phyloP scores from a whole-genome alignment of 2,329 filamentous ascomycete species.

The Scedosporium aurantiacum region DNA sequence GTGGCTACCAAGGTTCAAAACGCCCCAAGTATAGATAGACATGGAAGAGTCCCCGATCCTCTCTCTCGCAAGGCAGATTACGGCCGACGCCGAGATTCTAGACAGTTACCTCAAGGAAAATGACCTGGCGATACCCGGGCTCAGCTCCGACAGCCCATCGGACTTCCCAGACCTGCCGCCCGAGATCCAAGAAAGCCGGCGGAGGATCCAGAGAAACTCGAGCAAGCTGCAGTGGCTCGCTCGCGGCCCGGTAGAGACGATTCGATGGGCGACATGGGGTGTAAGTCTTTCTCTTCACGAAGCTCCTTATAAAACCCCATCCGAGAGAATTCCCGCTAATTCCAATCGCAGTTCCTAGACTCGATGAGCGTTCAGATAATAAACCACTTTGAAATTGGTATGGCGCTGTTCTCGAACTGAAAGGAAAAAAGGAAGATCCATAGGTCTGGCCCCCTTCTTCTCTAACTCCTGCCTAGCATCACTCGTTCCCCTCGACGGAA shows the following conservation, averaged over 20 bases:
- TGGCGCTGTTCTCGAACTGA: conserved; percentile 8
- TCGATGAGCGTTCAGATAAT: conserved; percentile 38
- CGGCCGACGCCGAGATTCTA: not conserved
- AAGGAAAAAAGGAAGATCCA: too few species aligned
- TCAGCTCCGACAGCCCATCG: conserved; percentile 22
- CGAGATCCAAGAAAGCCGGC: conserved; percentile 32
- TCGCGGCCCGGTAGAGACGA: conserved; percentile 36
- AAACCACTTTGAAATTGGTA: conserved; percentile 39
- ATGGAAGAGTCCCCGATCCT: not conserved
- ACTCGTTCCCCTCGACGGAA: conserved; percentile 34
- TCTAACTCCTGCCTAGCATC: conserved; percentile 25
- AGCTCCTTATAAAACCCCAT: not conserved
- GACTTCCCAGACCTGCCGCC: conserved; percentile 37
- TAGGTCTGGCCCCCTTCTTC: not conserved
- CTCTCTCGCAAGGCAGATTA: not conserved
- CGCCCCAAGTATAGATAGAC: not conserved
- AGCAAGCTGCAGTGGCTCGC: conserved; percentile 35
- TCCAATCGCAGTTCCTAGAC: conserved; percentile 31
- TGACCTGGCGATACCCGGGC: not conserved
- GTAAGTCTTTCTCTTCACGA: conserved; percentile 21
- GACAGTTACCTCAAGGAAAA: not conserved
- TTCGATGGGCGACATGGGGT: conserved; percentile 42
- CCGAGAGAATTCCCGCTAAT: too few species aligned
- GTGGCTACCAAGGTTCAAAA: too few species aligned
- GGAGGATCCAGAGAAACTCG: conserved; percentile 36